These are phyloP conservation scores for Phytophthora sp. DNA, from an alignment of 352 stramenopile species.

Conservation along the genomic window DNA sequence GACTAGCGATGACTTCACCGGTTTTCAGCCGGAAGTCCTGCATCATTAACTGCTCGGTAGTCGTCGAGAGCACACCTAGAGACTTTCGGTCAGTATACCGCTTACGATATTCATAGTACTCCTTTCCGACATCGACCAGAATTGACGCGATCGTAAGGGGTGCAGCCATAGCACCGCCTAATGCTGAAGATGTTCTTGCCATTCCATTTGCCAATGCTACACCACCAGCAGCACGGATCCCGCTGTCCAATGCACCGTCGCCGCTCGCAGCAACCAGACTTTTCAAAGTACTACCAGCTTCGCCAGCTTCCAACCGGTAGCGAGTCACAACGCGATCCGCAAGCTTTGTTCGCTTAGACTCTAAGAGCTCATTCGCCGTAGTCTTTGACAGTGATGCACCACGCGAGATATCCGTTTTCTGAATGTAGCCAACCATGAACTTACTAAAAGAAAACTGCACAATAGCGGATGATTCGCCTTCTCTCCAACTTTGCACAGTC, in stretches of 20 bases:
- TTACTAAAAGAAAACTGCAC: slow-evolving; percentile 49
- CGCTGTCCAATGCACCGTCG: slow-evolving; percentile 83
- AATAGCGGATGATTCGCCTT: slow-evolving; percentile 38
- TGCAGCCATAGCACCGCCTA: slow-evolving; percentile 72
- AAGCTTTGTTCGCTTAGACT: slow-evolving; percentile 60
- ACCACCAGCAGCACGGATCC: slow-evolving; percentile 76
- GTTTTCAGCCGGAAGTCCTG: slow-evolving; percentile 82
- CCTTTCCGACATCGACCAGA: slow-evolving; percentile 86
- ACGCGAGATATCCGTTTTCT: slow-evolving; percentile 61
- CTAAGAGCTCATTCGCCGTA: slow-evolving; percentile 44
- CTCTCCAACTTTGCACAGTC: slow-evolving; percentile 58
- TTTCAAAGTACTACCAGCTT: slow-evolving; percentile 44
- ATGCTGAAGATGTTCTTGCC: slow-evolving; percentile 55
- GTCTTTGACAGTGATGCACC: slow-evolving; percentile 62
- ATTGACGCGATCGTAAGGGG: slow-evolving; percentile 86
- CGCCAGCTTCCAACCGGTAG: slow-evolving; percentile 52
- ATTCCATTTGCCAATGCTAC: slow-evolving; percentile 81
- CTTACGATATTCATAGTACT: slow-evolving; percentile 86
- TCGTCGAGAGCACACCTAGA: slow-evolving; percentile 66
- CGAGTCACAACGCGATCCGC: slow-evolving; percentile 65
- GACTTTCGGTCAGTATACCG: slow-evolving; percentile 75
- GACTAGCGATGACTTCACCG: slow-evolving; percentile 81
- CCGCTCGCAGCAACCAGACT: slow-evolving; percentile 67
- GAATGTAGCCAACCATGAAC: slow-evolving; percentile 66
- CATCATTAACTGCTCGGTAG: slow-evolving; percentile 86